Evolutionary conservation across 805 yeast genomes (phyloP).

Genomic region (Pichia pseudocactophila): DNA sequence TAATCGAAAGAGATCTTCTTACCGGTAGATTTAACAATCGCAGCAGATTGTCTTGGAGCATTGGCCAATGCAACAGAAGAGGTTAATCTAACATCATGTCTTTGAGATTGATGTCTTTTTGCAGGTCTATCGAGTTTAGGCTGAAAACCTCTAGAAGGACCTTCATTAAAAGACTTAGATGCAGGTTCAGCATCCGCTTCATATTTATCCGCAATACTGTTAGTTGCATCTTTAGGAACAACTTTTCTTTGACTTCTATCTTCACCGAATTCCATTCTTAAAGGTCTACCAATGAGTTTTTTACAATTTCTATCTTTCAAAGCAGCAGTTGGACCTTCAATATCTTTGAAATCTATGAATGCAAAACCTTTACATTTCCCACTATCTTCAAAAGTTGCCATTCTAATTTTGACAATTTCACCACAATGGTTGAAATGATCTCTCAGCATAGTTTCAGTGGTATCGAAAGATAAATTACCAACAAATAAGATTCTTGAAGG

Average conservation of each 20-base stretch:
- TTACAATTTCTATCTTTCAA: slow-evolving; percentile 61
- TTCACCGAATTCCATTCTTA: slow-evolving; percentile 89
- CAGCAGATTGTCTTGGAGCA: slow-evolving; percentile 84
- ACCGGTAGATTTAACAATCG: slow-evolving; percentile 85
- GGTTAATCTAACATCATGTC: slow-evolving; percentile 41
- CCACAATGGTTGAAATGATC: slow-evolving; percentile 90
- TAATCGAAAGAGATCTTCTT: slow-evolving; percentile 66
- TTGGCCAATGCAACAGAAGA: slow-evolving; percentile 82
- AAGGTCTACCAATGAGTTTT: slow-evolving; percentile 59
- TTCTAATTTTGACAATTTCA: slow-evolving; percentile 71
- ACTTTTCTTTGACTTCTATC: slow-evolving; percentile 56
- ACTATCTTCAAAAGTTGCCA: slow-evolving; percentile 96
- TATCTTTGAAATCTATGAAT: slow-evolving; percentile 76
- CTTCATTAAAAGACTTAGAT: not conserved
- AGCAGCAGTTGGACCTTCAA: slow-evolving; percentile 76
- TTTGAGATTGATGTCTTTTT: slow-evolving; percentile 9
- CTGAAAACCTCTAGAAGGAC: slow-evolving; percentile 18
- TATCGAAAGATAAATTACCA: slow-evolving; percentile 88
- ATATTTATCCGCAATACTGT: not conserved
- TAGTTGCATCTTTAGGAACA: slow-evolving; percentile 10
- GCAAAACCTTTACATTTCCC: slow-evolving; percentile 98
- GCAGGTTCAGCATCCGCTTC: not conserved
- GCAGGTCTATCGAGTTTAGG: slow-evolving; percentile 19
- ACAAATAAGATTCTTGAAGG: slow-evolving; percentile 86
- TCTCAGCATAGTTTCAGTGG: slow-evolving; percentile 68